These are phyloP conservation scores for Fusarium gaditjirri DNA, from an alignment of 2,329 filamentous ascomycete species.

Conservation along the genomic window DNA sequence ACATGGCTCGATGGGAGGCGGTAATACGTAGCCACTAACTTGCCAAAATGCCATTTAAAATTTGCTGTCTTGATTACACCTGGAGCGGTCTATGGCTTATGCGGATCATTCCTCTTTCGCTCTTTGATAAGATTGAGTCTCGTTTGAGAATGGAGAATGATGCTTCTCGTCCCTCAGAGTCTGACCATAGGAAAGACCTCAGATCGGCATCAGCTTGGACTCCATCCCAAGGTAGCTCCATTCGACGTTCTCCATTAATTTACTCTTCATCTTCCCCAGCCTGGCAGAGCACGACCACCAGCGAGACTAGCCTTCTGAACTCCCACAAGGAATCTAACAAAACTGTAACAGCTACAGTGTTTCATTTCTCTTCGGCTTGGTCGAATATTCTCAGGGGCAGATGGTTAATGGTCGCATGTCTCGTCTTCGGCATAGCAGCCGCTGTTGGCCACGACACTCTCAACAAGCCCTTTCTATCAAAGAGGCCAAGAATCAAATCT, in stretches of 20 bases:
- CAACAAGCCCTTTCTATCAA: neutral
- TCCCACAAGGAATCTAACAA: accelerated
- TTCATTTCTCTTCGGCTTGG: neutral
- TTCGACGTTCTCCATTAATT: neutral
- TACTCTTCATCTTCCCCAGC: neutral
- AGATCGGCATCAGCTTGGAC: neutral
- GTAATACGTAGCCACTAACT: neutral
- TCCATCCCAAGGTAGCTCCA: neutral
- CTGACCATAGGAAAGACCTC: neutral
- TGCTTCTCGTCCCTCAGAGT: neutral
- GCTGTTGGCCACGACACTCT: constrained; percentile 6
- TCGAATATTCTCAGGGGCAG: neutral
- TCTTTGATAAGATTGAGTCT: neutral
- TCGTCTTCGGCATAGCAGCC: neutral
- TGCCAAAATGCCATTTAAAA: neutral
- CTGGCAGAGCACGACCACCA: neutral
- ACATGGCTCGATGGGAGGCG: neutral
- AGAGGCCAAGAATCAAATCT: constrained; percentile 3
- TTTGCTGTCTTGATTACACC: accelerated
- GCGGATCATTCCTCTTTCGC: neutral
- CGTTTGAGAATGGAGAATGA: neutral
- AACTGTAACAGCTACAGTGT: accelerated
- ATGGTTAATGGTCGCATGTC: constrained; percentile 8
- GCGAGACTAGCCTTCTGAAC: neutral
- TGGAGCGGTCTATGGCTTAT: accelerated